Conservation (phyloP, 208 protist species). For the Naegleria lovaniensis region DNA sequence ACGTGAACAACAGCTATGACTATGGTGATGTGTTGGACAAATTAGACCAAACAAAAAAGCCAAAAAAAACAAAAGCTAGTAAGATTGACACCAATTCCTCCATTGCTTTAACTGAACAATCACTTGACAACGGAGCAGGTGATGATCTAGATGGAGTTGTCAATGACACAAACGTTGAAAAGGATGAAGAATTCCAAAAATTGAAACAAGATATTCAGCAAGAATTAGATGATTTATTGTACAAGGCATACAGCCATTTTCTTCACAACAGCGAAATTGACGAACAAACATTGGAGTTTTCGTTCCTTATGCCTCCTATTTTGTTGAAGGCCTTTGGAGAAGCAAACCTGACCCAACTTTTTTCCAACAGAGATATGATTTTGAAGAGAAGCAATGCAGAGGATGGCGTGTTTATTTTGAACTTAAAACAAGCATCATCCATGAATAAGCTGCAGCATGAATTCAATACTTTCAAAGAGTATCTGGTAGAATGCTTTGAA, state of each 20-base stretch:
- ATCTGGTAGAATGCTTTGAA: neutral
- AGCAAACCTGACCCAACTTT: neutral
- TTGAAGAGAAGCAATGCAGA: neutral
- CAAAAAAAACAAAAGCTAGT: neutral
- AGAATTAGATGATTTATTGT: constrained; percentile 2
- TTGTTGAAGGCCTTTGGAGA: neutral
- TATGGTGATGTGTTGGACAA: neutral
- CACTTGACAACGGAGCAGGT: neutral
- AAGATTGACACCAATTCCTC: neutral
- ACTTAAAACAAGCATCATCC: neutral
- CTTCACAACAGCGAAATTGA: neutral
- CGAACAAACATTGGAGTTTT: neutral
- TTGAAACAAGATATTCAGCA: neutral
- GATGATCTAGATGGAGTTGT: neutral
- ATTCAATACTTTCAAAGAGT: neutral
- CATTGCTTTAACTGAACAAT: neutral
- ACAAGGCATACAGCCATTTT: constrained; percentile 4
- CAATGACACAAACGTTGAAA: neutral
- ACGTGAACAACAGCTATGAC: neutral
- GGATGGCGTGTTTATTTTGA: neutral
- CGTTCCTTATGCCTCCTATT: neutral
- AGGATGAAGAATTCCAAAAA: neutral
- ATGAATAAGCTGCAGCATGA: constrained; percentile 18
- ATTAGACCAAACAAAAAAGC: neutral
- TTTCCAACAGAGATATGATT: neutral